phyloP scores from a whole-genome alignment of 768 basidiomycete species.

The Pilatotrama ljubarskyi region DNA sequence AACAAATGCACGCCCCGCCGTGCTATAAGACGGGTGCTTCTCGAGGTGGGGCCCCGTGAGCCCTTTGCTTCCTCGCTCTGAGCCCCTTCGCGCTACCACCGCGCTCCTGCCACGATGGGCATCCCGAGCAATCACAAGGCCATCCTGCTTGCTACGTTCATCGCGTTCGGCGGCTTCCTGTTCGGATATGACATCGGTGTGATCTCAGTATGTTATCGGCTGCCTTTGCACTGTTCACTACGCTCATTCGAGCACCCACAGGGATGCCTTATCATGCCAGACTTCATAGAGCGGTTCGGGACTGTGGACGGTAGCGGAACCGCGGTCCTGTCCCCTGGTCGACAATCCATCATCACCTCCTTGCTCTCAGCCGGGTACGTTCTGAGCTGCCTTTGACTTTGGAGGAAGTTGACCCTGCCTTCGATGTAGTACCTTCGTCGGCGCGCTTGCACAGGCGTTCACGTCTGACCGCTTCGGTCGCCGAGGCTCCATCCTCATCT shows the following conservation, averaged over 20 bases:
- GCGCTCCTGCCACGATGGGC: conserved; percentile 33
- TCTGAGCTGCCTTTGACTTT: conserved; percentile 46
- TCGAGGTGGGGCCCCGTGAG: conserved; percentile 10
- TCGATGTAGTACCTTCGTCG: conserved; percentile 31
- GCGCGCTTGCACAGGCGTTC: conserved; percentile 69
- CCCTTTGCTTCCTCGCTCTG: conserved; percentile 16
- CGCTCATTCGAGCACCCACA: conserved; percentile 26
- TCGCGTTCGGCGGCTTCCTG: conserved; percentile 75
- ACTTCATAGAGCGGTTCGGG: conserved; percentile 73
- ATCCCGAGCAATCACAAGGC: conserved; percentile 65
- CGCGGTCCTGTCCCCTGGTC: conserved; percentile 54
- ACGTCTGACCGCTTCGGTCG: conserved; percentile 75
- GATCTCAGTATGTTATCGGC: conserved; percentile 52
- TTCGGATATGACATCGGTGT: conserved; percentile 81
- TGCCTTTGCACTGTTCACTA: background rate
- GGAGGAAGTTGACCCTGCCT: conserved; percentile 17
- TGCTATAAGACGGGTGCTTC: conserved; percentile 10
- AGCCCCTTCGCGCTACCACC: background rate
- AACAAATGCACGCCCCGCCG: background rate
- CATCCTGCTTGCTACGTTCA: conserved; percentile 65
- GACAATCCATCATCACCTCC: conserved; percentile 79
- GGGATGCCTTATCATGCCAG: conserved; percentile 81
- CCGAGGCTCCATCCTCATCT: conserved; percentile 71
- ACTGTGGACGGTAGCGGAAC: conserved; percentile 47
- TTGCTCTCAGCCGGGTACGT: conserved; percentile 71